Percentiles rank a stretch among this genome's conserved stretches.
Evolutionary conservation across 2,329 filamentous ascomycete species (phyloP).

Genomic region (Pseudogymnoascus sp.): DNA sequence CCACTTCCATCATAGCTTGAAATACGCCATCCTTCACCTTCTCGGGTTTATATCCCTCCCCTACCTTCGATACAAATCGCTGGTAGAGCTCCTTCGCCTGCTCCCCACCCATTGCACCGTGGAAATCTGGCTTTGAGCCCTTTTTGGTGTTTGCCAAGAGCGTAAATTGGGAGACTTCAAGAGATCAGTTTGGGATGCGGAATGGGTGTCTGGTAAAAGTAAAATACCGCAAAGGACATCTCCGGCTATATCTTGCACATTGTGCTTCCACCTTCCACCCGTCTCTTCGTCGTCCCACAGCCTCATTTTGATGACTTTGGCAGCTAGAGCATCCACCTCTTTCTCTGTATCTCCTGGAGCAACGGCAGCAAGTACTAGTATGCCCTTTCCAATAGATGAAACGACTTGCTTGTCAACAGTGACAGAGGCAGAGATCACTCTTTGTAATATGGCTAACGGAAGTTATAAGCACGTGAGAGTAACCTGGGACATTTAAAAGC

Average conservation of each 20-base stretch:
- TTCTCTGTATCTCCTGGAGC: slow-evolving; percentile 84
- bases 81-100: slow-evolving; percentile 78
- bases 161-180: slow-evolving; percentile 88
- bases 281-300: slow-evolving; percentile 63
- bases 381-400: slow-evolving; percentile 81
- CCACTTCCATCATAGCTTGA: slow-evolving; percentile 98
- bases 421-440: slow-evolving; percentile 90
- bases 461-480: slow-evolving; percentile 10
- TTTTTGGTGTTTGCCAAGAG: slow-evolving; percentile 90
- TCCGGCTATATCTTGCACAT: slow-evolving; percentile 77
- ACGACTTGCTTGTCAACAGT: slow-evolving; percentile 86
- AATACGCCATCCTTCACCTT: slow-evolving; percentile 93
- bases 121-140: slow-evolving; percentile 91
- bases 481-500: slow-evolving; percentile 12
- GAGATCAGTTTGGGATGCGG: slow-evolving; percentile 10
- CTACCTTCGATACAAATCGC: slow-evolving; percentile 70
- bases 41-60: slow-evolving; percentile 61
- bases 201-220: slow-evolving; percentile 3
- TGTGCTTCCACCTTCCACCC: slow-evolving; percentile 67
- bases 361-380: slow-evolving; percentile 86
- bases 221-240: slow-evolving; percentile 85
- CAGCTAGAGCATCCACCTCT: slow-evolving; percentile 74
- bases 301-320: slow-evolving; percentile 81
- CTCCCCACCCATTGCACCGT: slow-evolving; percentile 71
- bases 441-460: slow-evolving; percentile 72